Conservation (phyloP, 1,284 basidiomycete species). For the Inonotus obliquus region DNA sequence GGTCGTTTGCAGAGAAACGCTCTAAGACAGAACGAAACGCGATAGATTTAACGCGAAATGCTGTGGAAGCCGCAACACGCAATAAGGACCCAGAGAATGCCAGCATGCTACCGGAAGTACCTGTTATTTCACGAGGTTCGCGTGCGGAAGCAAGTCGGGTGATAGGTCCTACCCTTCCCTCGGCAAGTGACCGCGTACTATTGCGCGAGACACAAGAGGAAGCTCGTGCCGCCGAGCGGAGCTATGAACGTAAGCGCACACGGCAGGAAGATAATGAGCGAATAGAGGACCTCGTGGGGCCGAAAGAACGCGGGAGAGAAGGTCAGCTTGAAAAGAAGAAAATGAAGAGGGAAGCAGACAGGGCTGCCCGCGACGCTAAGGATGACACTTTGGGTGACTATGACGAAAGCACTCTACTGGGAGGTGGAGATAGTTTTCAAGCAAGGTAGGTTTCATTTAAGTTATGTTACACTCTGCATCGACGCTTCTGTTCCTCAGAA, state of each 20-base stretch:
- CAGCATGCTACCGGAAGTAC: neutral
- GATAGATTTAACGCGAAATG: slow-evolving; percentile 50
- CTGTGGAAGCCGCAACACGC: slow-evolving; percentile 57
- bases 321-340: slow-evolving; percentile 75
- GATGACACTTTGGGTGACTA: slow-evolving; percentile 63
- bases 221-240: slow-evolving; percentile 42
- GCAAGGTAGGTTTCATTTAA: slow-evolving; percentile 45
- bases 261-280: slow-evolving; percentile 60
- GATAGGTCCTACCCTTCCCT: slow-evolving; percentile 63
- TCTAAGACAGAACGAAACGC: slow-evolving; percentile 48
- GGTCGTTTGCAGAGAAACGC: slow-evolving; percentile 47
- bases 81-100: slow-evolving; percentile 24
- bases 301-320: slow-evolving; percentile 65
- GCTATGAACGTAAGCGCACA: slow-evolving; percentile 58
- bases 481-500: slow-evolving; percentile 33
- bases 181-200: slow-evolving; percentile 56
- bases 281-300: slow-evolving; percentile 69
- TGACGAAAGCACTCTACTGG: slow-evolving; percentile 65
- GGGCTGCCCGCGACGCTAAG: slow-evolving; percentile 60
- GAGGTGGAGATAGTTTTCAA: slow-evolving; percentile 66
- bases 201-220: slow-evolving; percentile 57
- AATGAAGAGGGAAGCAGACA: slow-evolving; percentile 56
- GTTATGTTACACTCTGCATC: slow-evolving; percentile 5
- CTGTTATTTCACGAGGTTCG: slow-evolving; percentile 19
- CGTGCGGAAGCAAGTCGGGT: slow-evolving; percentile 36